A percentile compares a stretch with the other conserved stretches of the same genome.
Evolutionary conservation across 768 basidiomycete species (phyloP).

Genomic region (Lyophyllum atratum): DNA sequence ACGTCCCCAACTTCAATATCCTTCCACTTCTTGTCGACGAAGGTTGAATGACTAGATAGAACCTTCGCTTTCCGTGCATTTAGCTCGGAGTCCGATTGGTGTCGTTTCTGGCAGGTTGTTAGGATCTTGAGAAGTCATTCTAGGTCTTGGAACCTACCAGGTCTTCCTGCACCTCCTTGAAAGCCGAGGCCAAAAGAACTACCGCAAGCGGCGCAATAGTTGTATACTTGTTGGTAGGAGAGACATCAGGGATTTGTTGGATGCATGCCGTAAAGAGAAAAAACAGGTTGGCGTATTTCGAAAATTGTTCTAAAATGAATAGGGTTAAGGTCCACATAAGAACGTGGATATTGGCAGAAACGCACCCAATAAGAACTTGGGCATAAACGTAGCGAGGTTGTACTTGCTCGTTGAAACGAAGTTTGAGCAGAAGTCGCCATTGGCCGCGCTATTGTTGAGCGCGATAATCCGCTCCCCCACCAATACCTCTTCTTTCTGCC

Average conservation of each 20-base stretch:
- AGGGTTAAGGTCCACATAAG: neutral
- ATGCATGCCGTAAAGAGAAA: constrained; percentile 98
- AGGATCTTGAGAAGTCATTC: constrained; percentile 5
- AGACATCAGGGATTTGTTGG: constrained; percentile 97
- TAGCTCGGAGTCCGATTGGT: constrained; percentile 90
- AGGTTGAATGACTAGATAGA: constrained; percentile 61
- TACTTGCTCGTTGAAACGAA: constrained; percentile 96
- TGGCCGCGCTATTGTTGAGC: constrained; percentile 74
- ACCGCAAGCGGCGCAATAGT: constrained; percentile 90
- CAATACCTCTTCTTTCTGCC: constrained; percentile 68
- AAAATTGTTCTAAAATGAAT: constrained; percentile 81
- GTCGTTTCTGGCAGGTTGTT: constrained; percentile 73
- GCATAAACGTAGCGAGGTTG: constrained; percentile 81
- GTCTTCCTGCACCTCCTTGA: constrained; percentile 96
- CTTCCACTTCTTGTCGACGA: constrained; percentile 82
- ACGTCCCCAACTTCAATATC: constrained; percentile 91
- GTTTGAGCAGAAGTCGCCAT: constrained; percentile 74
- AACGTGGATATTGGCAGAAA: constrained; percentile 10
- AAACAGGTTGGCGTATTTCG: constrained; percentile 97
- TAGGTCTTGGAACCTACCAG: constrained; percentile 52
- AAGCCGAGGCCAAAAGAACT: constrained; percentile 90
- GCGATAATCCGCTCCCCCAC: constrained; percentile 79
- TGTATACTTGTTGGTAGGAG: constrained; percentile 93
- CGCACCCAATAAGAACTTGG: constrained; percentile 91
- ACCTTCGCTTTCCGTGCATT: constrained; percentile 84